These are phyloP conservation scores for Talaromyces amestolkiae DNA, from an alignment of 2,329 filamentous ascomycete genomes.

Conservation along the genomic window DNA sequence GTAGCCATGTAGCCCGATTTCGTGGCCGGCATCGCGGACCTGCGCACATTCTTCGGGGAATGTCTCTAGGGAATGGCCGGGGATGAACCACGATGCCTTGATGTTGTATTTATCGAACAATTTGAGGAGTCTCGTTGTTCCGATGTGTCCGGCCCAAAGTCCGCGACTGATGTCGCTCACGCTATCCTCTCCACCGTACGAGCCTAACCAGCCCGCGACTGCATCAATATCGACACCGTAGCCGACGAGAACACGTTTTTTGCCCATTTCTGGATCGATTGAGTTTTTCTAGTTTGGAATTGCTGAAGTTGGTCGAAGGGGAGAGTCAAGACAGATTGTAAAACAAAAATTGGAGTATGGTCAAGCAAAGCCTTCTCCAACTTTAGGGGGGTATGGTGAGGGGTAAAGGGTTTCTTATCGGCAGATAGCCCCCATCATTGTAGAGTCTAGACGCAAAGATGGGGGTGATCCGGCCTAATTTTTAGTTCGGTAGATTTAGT, in stretches of 20 bases:
- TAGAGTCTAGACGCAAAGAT: neutral
- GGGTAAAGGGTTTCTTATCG: neutral
- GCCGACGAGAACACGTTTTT: conserved; percentile 55
- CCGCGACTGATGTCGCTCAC: conserved; percentile 70
- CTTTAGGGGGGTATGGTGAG: neutral
- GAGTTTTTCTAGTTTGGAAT: neutral
- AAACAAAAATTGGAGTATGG: neutral
- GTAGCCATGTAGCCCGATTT: conserved; percentile 69
- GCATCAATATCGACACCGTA: conserved; percentile 74
- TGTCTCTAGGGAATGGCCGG: conserved; percentile 62
- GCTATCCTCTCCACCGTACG: conserved; percentile 70
- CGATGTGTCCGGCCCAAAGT: conserved; percentile 67
- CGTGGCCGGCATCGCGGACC: conserved; percentile 63
- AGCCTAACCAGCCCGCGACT: conserved; percentile 73
- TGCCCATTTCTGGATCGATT: conserved; percentile 27
- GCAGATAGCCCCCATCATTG: neutral
- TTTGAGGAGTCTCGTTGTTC: conserved; percentile 63
- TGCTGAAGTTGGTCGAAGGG: neutral
- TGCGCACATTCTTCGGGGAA: conserved; percentile 64
- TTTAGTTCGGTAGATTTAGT: neutral
- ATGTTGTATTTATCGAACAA: conserved; percentile 71
- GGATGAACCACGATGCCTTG: conserved; percentile 66
- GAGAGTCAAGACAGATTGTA: neutral
- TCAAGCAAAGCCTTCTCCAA: neutral
- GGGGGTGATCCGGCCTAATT: neutral